These are phyloP conservation scores for Phytopythium litorale DNA, from an alignment of 352 stramenopile genomes.

Conservation along the genomic window DNA sequence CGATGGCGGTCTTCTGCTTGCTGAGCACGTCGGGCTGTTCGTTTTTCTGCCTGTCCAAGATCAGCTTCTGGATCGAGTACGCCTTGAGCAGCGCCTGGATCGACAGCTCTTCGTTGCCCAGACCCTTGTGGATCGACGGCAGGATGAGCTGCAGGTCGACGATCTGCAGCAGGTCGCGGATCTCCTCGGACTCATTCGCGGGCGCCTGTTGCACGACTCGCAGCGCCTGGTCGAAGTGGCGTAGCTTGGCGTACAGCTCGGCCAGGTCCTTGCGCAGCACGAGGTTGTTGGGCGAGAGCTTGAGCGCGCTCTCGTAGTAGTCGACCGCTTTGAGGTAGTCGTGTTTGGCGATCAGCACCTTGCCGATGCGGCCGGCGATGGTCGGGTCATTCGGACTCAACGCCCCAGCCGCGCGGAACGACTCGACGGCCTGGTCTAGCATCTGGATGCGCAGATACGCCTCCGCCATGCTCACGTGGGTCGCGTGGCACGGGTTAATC, in stretches of 20 bases:
- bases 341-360: slow-evolving; percentile 90
- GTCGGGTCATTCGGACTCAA: slow-evolving; percentile 65
- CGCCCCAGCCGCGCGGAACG: slow-evolving; percentile 54
- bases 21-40: slow-evolving; percentile 76
- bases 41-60: slow-evolving; percentile 79
- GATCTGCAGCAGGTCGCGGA: slow-evolving; percentile 61
- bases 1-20: slow-evolving; percentile 67
- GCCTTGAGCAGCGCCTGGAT: slow-evolving; percentile 80
- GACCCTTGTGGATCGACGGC: slow-evolving; percentile 72
- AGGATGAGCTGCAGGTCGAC: slow-evolving; percentile 76
- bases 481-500: slow-evolving; percentile 57
- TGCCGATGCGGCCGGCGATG: slow-evolving; percentile 85
- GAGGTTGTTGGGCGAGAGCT: slow-evolving; percentile 69
- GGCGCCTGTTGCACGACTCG: slow-evolving; percentile 76
- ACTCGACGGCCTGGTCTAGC: slow-evolving; percentile 84
- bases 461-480: slow-evolving; percentile 86
- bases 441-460: slow-evolving; percentile 92
- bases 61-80: slow-evolving; percentile 79
- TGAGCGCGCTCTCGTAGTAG: slow-evolving; percentile 91
- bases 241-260: slow-evolving; percentile 86
- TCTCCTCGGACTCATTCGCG: slow-evolving; percentile 57
- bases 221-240: slow-evolving; percentile 80
- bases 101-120: slow-evolving; percentile 64
- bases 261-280: slow-evolving; percentile 88
- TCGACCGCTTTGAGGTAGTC: slow-evolving; percentile 92